Percentiles rank a stretch among this genome's conserved stretches.
These are phyloP conservation scores for Acer yangbiense DNA, from an alignment of 345 rosid genomes.

Conservation along the genomic window DNA sequence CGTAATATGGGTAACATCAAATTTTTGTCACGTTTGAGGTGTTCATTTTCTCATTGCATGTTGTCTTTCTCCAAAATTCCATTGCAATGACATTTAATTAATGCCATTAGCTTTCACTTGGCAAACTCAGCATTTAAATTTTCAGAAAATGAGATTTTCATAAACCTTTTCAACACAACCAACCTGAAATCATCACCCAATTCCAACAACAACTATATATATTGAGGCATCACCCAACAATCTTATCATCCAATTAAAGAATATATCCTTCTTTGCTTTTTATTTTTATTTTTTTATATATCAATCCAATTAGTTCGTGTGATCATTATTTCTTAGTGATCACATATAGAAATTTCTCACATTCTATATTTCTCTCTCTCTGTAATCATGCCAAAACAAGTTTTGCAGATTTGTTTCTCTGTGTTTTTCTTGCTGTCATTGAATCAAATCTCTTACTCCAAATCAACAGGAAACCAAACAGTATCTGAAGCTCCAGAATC, in stretches of 20 bases:
- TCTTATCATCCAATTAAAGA: not conserved
- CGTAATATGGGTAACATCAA: not conserved
- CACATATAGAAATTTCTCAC: not conserved
- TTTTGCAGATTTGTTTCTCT: not conserved
- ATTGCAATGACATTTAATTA: not conserved
- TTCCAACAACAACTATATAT: not conserved
- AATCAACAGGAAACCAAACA: not conserved
- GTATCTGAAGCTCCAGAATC: not conserved
- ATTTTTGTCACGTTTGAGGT: not conserved
- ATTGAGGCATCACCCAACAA: not conserved
- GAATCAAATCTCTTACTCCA: not conserved
- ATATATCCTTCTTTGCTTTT: not conserved
- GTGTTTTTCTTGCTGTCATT: conserved; percentile 15
- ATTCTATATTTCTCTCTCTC: not conserved
- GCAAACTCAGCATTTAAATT: not conserved
- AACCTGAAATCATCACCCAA: not conserved
- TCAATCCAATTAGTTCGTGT: not conserved
- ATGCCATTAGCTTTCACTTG: conserved; percentile 9
- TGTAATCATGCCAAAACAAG: conserved; percentile 18
- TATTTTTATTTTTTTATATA: too few species aligned
- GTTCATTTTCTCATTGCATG: not conserved
- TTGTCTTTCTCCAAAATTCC: not conserved
- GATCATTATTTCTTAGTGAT: not conserved
- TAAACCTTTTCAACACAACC: not conserved
- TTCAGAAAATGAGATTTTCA: not conserved